Evolutionary conservation across 805 yeast genomes (phyloP).

Genomic region (Cyberlindnera americana): DNA sequence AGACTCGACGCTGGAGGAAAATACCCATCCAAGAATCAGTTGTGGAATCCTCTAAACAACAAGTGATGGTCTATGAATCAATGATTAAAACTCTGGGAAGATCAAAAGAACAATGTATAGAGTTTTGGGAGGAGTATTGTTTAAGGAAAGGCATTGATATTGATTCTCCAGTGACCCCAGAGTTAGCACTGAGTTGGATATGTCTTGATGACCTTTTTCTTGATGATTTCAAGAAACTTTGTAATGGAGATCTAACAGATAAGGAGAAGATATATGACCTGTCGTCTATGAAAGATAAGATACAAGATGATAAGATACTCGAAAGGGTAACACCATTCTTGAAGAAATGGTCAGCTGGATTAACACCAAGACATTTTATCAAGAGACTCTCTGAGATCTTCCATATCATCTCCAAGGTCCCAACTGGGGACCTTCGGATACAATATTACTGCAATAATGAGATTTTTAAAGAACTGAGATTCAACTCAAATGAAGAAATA

Average conservation of each 20-base stretch:
- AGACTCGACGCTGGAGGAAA: slow-evolving; percentile 46
- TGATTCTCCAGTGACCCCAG: slow-evolving; percentile 44
- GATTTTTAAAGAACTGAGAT: slow-evolving; percentile 40
- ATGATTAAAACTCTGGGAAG: slow-evolving; percentile 40
- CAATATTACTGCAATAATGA: slow-evolving; percentile 49
- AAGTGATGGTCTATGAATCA: slow-evolving; percentile 55
- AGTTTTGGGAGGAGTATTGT: slow-evolving; percentile 44
- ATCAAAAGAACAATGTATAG: slow-evolving; percentile 33
- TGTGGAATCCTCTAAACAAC: slow-evolving; percentile 47
- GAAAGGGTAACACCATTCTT: slow-evolving; percentile 27
- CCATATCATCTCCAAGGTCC: slow-evolving; percentile 31
- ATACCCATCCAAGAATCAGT: slow-evolving; percentile 52
- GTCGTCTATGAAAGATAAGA: slow-evolving; percentile 18
- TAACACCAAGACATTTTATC: slow-evolving; percentile 55
- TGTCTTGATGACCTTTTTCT: slow-evolving; percentile 40
- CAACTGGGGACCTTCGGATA: slow-evolving; percentile 38
- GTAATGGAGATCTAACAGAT: slow-evolving; percentile 37
- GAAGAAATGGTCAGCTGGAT: slow-evolving; percentile 46
- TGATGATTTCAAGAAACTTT: slow-evolving; percentile 28
- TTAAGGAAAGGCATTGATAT: slow-evolving; percentile 43
- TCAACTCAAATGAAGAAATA: slow-evolving; percentile 29
- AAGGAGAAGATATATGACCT: slow-evolving; percentile 15
- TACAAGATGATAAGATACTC: slow-evolving; percentile 9
- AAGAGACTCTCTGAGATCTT: slow-evolving; percentile 50
- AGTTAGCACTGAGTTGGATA: slow-evolving; percentile 37